A percentile compares a stretch with the other conserved stretches of the same genome.
These are phyloP conservation scores for Penicillium bovifimosum DNA, from an alignment of 495 filamentous ascomycete genomes.

Conservation along the genomic window DNA sequence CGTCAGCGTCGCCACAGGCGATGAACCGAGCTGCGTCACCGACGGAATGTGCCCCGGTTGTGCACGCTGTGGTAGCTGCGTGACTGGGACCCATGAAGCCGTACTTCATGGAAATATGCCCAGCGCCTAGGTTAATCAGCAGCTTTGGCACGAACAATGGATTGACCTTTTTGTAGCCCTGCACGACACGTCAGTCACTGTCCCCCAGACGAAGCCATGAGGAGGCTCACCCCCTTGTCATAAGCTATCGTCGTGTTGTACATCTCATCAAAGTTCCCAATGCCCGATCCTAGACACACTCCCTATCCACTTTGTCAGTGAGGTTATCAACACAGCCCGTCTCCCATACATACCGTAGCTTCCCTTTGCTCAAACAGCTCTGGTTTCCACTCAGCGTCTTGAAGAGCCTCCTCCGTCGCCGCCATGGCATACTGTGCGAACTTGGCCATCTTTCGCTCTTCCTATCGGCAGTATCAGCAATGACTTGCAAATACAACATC, in stretches of 20 bases:
- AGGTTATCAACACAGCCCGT: neutral
- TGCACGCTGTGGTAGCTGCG: constrained; percentile 87
- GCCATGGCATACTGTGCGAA: constrained; percentile 91
- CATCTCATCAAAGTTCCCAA: constrained; percentile 86
- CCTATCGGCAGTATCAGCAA: constrained; percentile 27
- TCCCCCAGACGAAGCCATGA: neutral
- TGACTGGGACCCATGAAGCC: constrained; percentile 91
- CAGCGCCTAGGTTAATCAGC: constrained; percentile 89
- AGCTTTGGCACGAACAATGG: constrained; percentile 89
- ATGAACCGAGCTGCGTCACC: constrained; percentile 91
- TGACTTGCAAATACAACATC: constrained; percentile 1
- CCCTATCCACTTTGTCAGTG: constrained; percentile 43
- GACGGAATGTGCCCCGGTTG: constrained; percentile 89
- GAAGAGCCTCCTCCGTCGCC: constrained; percentile 78
- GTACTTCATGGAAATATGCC: constrained; percentile 89
- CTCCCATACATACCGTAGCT: constrained; percentile 49
- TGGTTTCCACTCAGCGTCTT: constrained; percentile 78
- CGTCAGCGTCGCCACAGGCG: constrained; percentile 79
- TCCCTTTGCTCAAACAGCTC: constrained; percentile 55
- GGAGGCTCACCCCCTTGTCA: constrained; percentile 58
- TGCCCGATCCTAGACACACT: constrained; percentile 91
- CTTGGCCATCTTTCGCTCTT: constrained; percentile 80
- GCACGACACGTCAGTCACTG: constrained; percentile 1
- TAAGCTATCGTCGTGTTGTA: constrained; percentile 76
- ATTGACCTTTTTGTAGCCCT: constrained; percentile 89